phyloP scores from a whole-genome alignment of 352 stramenopile species.

The Phytopythium chamaehyphon region DNA sequence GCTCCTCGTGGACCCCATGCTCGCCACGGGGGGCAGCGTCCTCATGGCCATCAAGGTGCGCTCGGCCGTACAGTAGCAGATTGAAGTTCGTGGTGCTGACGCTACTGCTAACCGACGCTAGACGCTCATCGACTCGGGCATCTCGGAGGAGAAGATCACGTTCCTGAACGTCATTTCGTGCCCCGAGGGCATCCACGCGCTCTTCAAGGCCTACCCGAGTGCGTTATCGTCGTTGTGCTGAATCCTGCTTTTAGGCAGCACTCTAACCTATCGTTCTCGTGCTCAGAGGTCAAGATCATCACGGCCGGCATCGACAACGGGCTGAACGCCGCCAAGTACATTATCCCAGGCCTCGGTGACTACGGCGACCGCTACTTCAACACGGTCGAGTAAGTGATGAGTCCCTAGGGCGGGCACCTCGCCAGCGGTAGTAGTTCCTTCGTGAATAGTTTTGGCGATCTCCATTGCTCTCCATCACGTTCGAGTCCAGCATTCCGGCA shows the following conservation, averaged over 20 bases:
- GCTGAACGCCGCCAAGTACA: conserved; percentile 95
- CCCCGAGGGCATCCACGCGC: conserved; percentile 82
- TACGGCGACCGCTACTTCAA: conserved; percentile 94
- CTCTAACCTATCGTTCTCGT: neutral
- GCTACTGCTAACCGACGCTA: conserved; percentile 12
- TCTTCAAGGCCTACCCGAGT: conserved; percentile 77
- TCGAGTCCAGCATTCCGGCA: too few relatives aligned
- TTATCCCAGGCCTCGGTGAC: conserved; percentile 94
- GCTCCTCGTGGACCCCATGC: conserved; percentile 97
- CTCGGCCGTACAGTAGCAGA: too few relatives aligned
- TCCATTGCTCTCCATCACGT: neutral
- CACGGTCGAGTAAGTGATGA: conserved; percentile 26
- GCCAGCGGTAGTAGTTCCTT: too few relatives aligned
- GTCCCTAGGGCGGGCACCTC: too few relatives aligned
- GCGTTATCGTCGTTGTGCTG: conserved; percentile 2
- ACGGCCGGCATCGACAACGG: conserved; percentile 77
- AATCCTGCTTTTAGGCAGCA: neutral
- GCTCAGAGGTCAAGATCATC: conserved; percentile 68
- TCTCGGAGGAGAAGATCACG: conserved; percentile 88
- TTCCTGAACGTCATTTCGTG: conserved; percentile 95
- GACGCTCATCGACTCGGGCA: conserved; percentile 81
- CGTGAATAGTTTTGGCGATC: conserved; percentile 1
- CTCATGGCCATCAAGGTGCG: conserved; percentile 87
- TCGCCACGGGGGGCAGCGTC: conserved; percentile 89
- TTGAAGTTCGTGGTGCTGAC: too few relatives aligned